Conservation (phyloP, 192 early-diverging fungal genomes). For the Funneliformis mosseae region DNA sequence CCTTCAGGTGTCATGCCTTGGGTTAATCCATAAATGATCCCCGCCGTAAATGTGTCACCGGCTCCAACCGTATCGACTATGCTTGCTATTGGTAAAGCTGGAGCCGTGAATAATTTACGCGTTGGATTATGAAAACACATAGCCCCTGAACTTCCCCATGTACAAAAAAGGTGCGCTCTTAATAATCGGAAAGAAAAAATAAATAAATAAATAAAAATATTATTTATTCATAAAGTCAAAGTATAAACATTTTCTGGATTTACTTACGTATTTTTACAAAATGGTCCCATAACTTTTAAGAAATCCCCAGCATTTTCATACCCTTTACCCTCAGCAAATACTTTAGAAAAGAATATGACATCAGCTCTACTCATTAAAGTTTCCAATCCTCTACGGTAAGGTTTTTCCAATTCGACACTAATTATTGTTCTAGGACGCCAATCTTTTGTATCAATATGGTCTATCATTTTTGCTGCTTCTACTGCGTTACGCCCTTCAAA, state of each 20-base stretch:
- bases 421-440: constrained; percentile 57
- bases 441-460: constrained; percentile 50
- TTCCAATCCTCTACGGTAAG: constrained; percentile 60
- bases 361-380: constrained; percentile 57
- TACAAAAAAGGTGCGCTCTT: constrained; percentile 64
- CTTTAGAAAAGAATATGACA: constrained; percentile 65
- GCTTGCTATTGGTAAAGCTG: constrained; percentile 38
- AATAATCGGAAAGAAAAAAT: constrained; percentile 1
- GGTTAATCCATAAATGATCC: constrained; percentile 46
- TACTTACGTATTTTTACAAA: constrained; percentile 47
- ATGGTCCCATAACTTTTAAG: constrained; percentile 41
- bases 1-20: constrained; percentile 40
- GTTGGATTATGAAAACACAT: constrained; percentile 44
- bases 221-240: not conserved
- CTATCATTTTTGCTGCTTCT: constrained; percentile 57
- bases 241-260: not conserved
- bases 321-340: constrained; percentile 61
- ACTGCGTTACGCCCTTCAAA: constrained; percentile 66
- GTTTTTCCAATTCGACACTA: constrained; percentile 73
- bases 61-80: constrained; percentile 56
- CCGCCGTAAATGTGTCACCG: constrained; percentile 61
- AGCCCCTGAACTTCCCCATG: constrained; percentile 65
- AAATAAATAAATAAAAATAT: constrained; percentile 1
- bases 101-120: constrained; percentile 35
- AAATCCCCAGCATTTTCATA: constrained; percentile 54